Conservation (phyloP, 1,139 yeast species). For the Suhomyces coccinellae region DNA sequence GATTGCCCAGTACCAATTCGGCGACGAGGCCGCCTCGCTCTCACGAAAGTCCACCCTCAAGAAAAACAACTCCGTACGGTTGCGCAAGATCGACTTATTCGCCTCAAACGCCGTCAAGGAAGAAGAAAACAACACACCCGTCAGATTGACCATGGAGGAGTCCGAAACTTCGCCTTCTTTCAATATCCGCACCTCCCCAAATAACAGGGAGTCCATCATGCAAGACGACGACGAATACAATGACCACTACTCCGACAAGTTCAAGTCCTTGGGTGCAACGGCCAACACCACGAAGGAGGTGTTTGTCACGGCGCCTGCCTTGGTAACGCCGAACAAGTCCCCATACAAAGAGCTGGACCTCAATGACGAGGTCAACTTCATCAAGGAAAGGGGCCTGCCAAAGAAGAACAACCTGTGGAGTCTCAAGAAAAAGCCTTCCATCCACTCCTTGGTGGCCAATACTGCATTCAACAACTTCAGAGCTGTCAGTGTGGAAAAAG, state of each 20-base stretch:
- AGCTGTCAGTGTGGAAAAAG: constrained; percentile 14
- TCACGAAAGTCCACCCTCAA: constrained; percentile 18
- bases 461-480: constrained; percentile 47
- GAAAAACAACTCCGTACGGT: constrained; percentile 46
- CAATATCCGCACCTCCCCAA: constrained; percentile 15
- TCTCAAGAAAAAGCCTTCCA: constrained; percentile 11
- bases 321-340: constrained; percentile 13
- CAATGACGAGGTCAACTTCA: constrained; percentile 9
- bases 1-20: constrained; percentile 24
- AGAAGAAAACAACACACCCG: constrained; percentile 2
- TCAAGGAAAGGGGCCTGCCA: constrained; percentile 24
- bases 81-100: constrained; percentile 44
- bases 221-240: constrained; percentile 21
- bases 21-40: constrained; percentile 24
- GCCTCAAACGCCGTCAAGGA: constrained; percentile 10
- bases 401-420: constrained; percentile 12
- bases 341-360: constrained; percentile 2
- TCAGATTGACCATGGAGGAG: constrained; percentile 1
- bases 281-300: constrained; percentile 32
- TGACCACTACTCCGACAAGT: constrained; percentile 18
- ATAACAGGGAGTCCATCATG: constrained; percentile 21
- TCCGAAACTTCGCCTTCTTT: constrained; percentile 20
- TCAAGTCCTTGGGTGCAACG: constrained; percentile 23
- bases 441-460: constrained; percentile 38
- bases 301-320: constrained; percentile 44